Evolutionary conservation across 441 rosid genomes (phyloP).

Genomic region (Populus hybrid): DNA sequence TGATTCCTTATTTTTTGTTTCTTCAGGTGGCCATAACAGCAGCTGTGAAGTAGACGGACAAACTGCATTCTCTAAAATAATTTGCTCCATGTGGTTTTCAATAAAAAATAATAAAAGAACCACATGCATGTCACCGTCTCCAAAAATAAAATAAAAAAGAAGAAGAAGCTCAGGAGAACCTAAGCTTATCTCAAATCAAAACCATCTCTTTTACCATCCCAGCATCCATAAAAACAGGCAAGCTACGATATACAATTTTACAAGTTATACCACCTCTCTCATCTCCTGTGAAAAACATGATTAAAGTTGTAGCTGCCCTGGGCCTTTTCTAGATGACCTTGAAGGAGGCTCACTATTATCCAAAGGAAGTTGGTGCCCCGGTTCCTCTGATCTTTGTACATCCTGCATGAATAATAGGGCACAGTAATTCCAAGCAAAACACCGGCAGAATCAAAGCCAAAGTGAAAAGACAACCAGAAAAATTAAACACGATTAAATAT

Average conservation of each 20-base stretch:
- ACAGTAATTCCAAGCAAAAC: neutral
- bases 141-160: slow-evolving; percentile 13
- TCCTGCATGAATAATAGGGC: slow-evolving; percentile 41
- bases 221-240: slow-evolving; percentile 34
- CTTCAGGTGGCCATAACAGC: slow-evolving; percentile 22
- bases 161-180: slow-evolving; percentile 32
- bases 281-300: neutral
- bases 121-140: slow-evolving; percentile 33
- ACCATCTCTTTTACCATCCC: slow-evolving; percentile 40
- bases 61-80: slow-evolving; percentile 37
- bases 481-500: neutral
- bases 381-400: slow-evolving; percentile 59
- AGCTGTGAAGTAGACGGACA: slow-evolving; percentile 7
- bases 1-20: slow-evolving; percentile 21
- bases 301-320: slow-evolving; percentile 70
- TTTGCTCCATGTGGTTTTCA: slow-evolving; percentile 56
- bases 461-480: neutral
- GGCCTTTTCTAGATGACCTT: slow-evolving; percentile 74
- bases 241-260: slow-evolving; percentile 61
- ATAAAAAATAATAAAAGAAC: slow-evolving; percentile 55
- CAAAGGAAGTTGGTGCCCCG: slow-evolving; percentile 30
- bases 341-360: slow-evolving; percentile 58
- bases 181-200: slow-evolving; percentile 30
- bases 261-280: slow-evolving; percentile 25
- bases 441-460: neutral